Percentiles rank a stretch among this genome's conserved stretches.
These are phyloP conservation scores for Jasminum sambac DNA, from an alignment of 257 asterid species.

Conservation along the genomic window DNA sequence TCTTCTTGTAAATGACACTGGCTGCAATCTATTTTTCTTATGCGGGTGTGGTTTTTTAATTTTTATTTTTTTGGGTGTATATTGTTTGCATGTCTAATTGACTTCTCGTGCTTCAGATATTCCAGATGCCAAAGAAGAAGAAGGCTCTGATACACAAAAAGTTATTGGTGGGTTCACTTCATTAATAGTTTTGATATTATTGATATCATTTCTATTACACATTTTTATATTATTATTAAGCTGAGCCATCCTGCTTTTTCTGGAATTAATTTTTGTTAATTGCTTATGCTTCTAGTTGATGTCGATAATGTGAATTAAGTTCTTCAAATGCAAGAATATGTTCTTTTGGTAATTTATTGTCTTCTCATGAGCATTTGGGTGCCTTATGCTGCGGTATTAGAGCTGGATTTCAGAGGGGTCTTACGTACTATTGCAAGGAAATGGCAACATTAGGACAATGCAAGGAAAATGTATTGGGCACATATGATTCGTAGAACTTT, in stretches of 20 bases:
- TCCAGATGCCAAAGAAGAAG: conserved; percentile 77
- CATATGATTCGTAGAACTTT: not conserved
- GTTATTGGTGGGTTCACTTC: conserved; percentile 35
- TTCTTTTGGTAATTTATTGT: conserved; percentile 3
- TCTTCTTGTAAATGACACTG: not conserved
- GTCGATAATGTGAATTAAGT: not conserved
- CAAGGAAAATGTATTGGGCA: not conserved
- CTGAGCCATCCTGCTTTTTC: not conserved
- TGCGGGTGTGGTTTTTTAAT: not conserved
- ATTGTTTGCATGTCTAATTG: conserved; percentile 20
- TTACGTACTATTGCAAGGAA: not conserved
- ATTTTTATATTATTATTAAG: not conserved
- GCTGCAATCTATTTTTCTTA: not conserved
- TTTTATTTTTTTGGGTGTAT: no score
- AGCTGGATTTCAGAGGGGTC: not conserved
- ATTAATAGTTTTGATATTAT: conserved; percentile 14
- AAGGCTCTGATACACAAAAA: conserved; percentile 56
- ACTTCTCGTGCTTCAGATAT: conserved; percentile 55
- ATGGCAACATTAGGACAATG: not conserved
- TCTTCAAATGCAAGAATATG: not conserved
- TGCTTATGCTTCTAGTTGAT: not conserved
- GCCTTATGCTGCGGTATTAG: not conserved
- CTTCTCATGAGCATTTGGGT: not conserved
- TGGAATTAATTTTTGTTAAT: not conserved
- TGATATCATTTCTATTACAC: not conserved